Conservation (phyloP, 73 alveolate species). For the Tetrahymena thermophila region DNA sequence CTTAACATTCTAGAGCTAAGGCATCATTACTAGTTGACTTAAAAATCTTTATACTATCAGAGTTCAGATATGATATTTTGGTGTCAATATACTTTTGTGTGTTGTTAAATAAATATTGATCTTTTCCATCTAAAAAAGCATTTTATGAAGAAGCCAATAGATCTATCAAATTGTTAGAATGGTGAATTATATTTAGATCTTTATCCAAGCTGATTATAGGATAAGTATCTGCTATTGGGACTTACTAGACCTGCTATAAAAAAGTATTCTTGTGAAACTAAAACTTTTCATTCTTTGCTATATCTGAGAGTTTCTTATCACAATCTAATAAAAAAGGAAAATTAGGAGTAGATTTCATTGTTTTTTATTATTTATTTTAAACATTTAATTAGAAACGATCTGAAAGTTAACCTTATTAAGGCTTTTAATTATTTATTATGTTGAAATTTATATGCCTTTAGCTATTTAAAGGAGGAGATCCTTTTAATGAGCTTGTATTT, state of each 20-base stretch:
- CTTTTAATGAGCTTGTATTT: neutral
- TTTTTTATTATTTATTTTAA: too few species aligned
- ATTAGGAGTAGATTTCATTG: neutral
- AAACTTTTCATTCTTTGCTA: neutral
- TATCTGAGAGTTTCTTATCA: neutral
- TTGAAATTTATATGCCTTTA: neutral
- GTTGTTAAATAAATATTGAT: neutral
- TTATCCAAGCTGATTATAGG: neutral
- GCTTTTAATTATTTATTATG: neutral
- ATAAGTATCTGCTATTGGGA: neutral
- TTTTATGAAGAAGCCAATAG: neutral
- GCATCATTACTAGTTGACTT: neutral
- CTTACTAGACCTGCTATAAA: neutral
- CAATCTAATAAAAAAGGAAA: neutral
- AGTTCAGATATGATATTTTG: neutral
- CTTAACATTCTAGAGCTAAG: neutral
- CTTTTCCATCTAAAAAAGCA: neutral
- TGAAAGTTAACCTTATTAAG: too few species aligned
- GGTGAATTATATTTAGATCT: neutral
- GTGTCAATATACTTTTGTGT: neutral
- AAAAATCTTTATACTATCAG: neutral
- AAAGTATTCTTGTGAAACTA: neutral
- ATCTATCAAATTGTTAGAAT: neutral
- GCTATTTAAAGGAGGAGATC: neutral
- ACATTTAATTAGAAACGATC: too few species aligned